These are phyloP conservation scores for Solanum infundibuliforme DNA, from an alignment of 257 asterid species.

Conservation along the genomic window DNA sequence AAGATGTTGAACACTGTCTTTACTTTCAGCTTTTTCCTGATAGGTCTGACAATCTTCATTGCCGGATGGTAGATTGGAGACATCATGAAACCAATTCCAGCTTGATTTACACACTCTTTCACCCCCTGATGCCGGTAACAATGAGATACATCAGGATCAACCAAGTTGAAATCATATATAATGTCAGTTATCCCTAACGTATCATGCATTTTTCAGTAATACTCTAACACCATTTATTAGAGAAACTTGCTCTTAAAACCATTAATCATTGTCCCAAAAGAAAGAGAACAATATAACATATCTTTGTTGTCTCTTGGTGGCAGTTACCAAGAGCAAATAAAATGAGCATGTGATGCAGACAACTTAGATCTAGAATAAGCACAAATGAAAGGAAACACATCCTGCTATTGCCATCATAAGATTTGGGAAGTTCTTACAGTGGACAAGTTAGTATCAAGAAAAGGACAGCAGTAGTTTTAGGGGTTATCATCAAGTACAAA, in stretches of 20 bases:
- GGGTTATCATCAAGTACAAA: background rate
- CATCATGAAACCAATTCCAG: slow-evolving; percentile 88
- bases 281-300: background rate
- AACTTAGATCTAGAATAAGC: background rate
- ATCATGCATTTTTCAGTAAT: background rate
- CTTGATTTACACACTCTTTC: slow-evolving; percentile 43
- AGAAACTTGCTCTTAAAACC: background rate
- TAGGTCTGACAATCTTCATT: slow-evolving; percentile 68
- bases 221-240: background rate
- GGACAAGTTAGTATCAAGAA: background rate
- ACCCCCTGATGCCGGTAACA: slow-evolving; percentile 36
- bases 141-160: background rate
- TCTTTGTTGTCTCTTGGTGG: background rate
- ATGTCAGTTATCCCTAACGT: background rate
- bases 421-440: background rate
- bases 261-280: background rate
- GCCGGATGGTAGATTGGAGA: slow-evolving; percentile 81
- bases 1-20: slow-evolving; percentile 73
- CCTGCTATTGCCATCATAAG: background rate
- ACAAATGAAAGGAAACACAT: background rate
- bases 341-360: background rate
- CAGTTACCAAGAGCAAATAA: background rate
- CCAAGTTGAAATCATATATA: background rate
- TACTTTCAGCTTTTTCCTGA: slow-evolving; percentile 57
- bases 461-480: background rate